Conservation (phyloP, 2,329 filamentous ascomycete species). For the Diaporthe sp. region DNA sequence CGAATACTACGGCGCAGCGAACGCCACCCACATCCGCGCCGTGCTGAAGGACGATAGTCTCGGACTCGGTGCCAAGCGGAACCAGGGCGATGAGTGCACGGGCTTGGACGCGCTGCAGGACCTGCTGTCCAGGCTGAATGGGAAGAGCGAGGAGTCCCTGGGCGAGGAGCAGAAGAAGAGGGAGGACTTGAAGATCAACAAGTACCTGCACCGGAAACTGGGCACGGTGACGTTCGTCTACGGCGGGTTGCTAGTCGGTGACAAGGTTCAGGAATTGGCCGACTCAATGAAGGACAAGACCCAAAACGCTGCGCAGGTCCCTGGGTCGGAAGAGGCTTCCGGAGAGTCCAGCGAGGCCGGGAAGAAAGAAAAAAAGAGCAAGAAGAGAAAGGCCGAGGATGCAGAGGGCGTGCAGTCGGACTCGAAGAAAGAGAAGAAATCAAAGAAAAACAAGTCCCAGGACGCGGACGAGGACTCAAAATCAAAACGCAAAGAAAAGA, state of each 20-base stretch:
- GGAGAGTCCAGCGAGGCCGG: conserved; percentile 42
- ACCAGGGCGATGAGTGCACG: conserved; percentile 82
- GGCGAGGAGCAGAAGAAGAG: conserved; percentile 77
- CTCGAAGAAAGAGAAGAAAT: conserved; percentile 59
- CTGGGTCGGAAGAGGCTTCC: conserved; percentile 42
- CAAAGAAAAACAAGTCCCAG: conserved; percentile 64
- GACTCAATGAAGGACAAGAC: conserved; percentile 48
- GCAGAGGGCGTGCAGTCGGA: conserved; percentile 44
- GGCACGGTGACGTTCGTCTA: conserved; percentile 88
- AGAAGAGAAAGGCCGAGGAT: conserved; percentile 48
- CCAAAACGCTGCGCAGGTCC: conserved; percentile 41
- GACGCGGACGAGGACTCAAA: conserved; percentile 54
- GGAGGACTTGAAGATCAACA: conserved; percentile 78
- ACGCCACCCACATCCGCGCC: conserved; percentile 87
- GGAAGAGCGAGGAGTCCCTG: conserved; percentile 81
- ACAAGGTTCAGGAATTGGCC: conserved; percentile 65
- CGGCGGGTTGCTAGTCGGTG: conserved; percentile 79
- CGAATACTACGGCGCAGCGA: conserved; percentile 82
- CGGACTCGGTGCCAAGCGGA: conserved; percentile 86
- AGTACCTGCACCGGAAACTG: conserved; percentile 82
- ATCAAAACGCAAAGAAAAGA: conserved; percentile 64
- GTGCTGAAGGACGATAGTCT: conserved; percentile 91
- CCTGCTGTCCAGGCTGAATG: conserved; percentile 89
- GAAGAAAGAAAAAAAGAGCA: conserved; percentile 43
- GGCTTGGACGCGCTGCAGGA: conserved; percentile 90